Conservation (phyloP, 352 stramenopile genomes). For the Phytophthora pseudosyringae region DNA sequence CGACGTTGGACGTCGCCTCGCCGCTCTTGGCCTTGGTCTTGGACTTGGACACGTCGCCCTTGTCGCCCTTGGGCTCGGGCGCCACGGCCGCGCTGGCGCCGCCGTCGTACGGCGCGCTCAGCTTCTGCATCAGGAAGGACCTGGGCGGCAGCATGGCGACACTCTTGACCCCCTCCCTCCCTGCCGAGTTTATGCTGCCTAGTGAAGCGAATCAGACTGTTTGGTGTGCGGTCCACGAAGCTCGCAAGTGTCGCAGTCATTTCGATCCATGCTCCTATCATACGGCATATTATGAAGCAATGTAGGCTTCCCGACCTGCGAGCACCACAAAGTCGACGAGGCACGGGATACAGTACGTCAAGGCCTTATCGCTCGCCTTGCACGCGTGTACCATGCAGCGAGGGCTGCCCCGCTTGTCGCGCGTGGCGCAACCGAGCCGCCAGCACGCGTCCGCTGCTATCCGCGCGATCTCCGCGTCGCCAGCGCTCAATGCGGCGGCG, state of each 20-base stretch:
- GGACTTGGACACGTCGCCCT: not conserved
- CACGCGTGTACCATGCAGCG: constrained; percentile 31
- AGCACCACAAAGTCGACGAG: constrained; percentile 8
- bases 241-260: not conserved
- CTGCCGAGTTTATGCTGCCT: not conserved
- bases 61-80: not conserved
- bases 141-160: constrained; percentile 60
- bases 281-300: constrained; percentile 6
- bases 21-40: constrained; percentile 21
- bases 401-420: constrained; percentile 19
- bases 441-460: constrained; percentile 7
- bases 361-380: constrained; percentile 1
- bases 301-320: not conserved
- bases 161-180: not conserved
- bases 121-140: constrained; percentile 78
- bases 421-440: constrained; percentile 7
- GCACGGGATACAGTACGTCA: not conserved
- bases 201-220: constrained; percentile 6
- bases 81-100: constrained; percentile 15
- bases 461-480: constrained; percentile 25
- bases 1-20: constrained; percentile 48
- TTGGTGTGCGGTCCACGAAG: constrained; percentile 12
- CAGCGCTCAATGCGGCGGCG: not conserved
- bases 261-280: constrained; percentile 1
- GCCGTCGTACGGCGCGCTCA: constrained; percentile 45